A percentile compares a stretch with the other conserved stretches of the same genome.
Conservation (phyloP, 495 filamentous ascomycete genomes). For the Tuber brumale region DNA sequence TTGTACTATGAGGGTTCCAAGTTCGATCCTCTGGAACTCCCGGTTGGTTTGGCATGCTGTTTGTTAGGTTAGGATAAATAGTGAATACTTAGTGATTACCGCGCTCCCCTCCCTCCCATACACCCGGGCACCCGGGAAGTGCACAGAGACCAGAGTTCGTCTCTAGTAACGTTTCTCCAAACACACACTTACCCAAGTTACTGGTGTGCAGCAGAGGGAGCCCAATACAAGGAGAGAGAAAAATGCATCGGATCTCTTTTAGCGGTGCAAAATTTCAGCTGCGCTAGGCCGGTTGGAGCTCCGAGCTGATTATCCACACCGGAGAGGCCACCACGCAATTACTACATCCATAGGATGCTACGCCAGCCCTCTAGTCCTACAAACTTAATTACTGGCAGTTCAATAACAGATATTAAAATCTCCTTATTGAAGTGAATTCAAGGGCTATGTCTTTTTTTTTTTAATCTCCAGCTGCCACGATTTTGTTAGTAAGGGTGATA, state of each 20-base stretch:
- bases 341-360: not conserved
- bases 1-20: not conserved
- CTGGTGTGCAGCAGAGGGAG: not conserved
- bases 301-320: not conserved
- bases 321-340: not conserved
- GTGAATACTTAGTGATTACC: not conserved
- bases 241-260: not conserved
- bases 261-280: not conserved
- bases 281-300: not conserved
- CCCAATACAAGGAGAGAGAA: not conserved
- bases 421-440: not conserved
- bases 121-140: not conserved
- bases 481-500: not conserved
- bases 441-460: not conserved
- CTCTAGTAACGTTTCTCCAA: not conserved
- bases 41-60: rapidly evolving
- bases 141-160: not conserved
- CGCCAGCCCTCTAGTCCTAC: not conserved
- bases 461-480: not conserved
- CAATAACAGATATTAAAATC: not conserved
- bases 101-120: not conserved
- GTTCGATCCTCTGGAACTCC: not conserved
- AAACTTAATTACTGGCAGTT: not conserved
- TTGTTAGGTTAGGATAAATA: not conserved
- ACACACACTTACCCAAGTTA: not conserved